Percentiles rank a stretch among this genome's conserved stretches.
Conservation (phyloP, 1,284 basidiomycete genomes). For the Sporisorium exsertum region DNA sequence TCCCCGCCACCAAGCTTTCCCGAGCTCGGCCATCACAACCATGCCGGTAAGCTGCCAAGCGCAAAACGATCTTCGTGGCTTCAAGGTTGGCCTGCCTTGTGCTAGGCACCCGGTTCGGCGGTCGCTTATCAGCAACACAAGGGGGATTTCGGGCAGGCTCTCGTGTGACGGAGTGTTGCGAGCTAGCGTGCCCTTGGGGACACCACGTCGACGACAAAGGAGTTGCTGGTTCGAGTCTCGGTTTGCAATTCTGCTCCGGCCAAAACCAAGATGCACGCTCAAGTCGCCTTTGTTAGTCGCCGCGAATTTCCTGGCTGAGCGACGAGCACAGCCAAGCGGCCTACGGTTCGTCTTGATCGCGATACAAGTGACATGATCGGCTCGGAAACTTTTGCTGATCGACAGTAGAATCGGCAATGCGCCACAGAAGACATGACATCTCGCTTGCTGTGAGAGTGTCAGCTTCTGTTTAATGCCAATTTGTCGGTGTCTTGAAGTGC, state of each 20-base stretch:
- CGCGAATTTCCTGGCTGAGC: constrained; percentile 10
- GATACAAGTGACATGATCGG: background rate
- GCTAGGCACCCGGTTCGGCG: background rate
- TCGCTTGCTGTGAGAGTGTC: background rate
- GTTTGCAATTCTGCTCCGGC: constrained; percentile 22
- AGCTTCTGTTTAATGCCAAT: background rate
- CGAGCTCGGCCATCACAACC: background rate
- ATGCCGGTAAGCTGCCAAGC: background rate
- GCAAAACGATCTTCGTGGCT: constrained; percentile 1
- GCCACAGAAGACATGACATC: background rate
- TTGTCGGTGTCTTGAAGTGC: background rate
- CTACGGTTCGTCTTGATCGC: background rate
- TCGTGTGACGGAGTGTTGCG: too few species aligned
- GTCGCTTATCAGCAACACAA: background rate
- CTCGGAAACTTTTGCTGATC: background rate
- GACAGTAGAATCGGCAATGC: background rate
- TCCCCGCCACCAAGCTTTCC: background rate
- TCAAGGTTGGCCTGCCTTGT: background rate
- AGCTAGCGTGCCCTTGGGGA: background rate
- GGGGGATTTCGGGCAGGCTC: background rate
- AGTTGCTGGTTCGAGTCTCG: background rate
- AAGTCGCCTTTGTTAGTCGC: constrained; percentile 7
- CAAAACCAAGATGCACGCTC: constrained; percentile 4
- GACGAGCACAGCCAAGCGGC: constrained; percentile 7
- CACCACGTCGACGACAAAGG: background rate